These are phyloP conservation scores for Nigrograna mackinnonii DNA, from an alignment of 2,329 filamentous ascomycete species.

Conservation along the genomic window DNA sequence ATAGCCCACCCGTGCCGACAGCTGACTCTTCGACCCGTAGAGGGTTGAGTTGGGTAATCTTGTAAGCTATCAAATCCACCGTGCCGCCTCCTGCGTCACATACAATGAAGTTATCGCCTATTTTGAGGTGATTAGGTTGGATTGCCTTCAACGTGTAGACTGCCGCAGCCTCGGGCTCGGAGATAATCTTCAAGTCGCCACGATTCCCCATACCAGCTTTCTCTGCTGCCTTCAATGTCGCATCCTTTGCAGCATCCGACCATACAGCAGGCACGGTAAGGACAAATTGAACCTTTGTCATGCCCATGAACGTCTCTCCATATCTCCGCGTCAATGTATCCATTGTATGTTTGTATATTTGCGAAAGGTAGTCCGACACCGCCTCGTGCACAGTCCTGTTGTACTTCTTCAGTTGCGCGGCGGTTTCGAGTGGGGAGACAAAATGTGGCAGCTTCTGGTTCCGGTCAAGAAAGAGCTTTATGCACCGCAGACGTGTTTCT, in stretches of 20 bases:
- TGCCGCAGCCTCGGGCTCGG: constrained; percentile 76
- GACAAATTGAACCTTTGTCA: constrained; percentile 76
- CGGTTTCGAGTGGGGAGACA: constrained; percentile 76
- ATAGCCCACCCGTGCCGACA: constrained; percentile 76
- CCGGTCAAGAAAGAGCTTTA: constrained; percentile 82
- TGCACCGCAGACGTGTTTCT: constrained; percentile 75
- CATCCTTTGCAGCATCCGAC: constrained; percentile 85
- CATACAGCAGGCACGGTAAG: constrained; percentile 78
- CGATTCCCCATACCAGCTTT: constrained; percentile 75
- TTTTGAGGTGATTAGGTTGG: constrained; percentile 71
- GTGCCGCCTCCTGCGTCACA: constrained; percentile 63
- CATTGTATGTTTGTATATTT: constrained; percentile 78
- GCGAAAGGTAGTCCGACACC: constrained; percentile 77
- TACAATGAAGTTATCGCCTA: constrained; percentile 65
- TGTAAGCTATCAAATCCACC: constrained; percentile 80
- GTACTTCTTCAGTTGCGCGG: constrained; percentile 72
- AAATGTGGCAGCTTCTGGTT: constrained; percentile 82
- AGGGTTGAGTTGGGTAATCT: constrained; percentile 73
- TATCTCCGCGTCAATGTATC: constrained; percentile 75
- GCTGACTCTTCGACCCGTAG: constrained; percentile 77
- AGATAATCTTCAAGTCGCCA: constrained; percentile 76
- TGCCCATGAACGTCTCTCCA: constrained; percentile 77
- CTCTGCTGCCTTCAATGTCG: constrained; percentile 76
- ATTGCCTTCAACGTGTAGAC: constrained; percentile 81
- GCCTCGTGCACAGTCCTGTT: constrained; percentile 79